Percentiles rank a stretch among this genome's conserved stretches.
These are phyloP conservation scores for Neurospora sp. DNA, from an alignment of 495 filamentous ascomycete genomes.

Conservation along the genomic window DNA sequence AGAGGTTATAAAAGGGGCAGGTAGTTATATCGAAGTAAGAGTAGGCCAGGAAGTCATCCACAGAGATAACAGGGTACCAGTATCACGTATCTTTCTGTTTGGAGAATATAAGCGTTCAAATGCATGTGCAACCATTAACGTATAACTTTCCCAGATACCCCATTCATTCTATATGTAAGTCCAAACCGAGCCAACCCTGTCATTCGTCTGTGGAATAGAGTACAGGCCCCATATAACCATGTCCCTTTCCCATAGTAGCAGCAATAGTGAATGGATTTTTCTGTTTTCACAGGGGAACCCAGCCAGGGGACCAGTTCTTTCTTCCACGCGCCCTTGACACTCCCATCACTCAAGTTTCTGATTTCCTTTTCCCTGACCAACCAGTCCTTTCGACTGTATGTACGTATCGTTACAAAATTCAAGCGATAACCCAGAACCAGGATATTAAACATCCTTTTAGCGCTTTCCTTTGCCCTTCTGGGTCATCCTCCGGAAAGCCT, in stretches of 20 bases:
- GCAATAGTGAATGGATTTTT: neutral
- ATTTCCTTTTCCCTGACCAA: neutral
- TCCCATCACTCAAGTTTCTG: neutral
- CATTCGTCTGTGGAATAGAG: neutral
- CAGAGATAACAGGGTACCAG: too few species aligned
- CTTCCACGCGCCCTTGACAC: neutral
- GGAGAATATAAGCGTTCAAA: too few species aligned
- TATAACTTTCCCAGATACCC: neutral
- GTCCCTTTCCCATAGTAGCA: neutral
- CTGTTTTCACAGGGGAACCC: neutral
- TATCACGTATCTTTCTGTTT: too few species aligned
- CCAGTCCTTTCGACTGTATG: neutral
- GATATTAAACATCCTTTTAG: constrained; percentile 3
- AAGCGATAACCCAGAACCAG: constrained; percentile 1
- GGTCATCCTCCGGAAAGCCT: constrained; percentile 75
- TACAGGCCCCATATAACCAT: neutral
- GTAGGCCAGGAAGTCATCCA: too few species aligned
- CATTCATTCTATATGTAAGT: neutral
- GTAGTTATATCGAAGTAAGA: too few species aligned
- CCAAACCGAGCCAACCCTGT: neutral
- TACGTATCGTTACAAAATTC: neutral
- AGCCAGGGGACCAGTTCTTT: neutral
- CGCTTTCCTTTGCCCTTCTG: constrained; percentile 54
- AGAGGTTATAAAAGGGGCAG: too few species aligned
- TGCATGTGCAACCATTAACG: neutral